These are phyloP conservation scores for Rhizoclosmatium globosum DNA, from an alignment of 192 early-diverging fungal species.

Conservation along the genomic window DNA sequence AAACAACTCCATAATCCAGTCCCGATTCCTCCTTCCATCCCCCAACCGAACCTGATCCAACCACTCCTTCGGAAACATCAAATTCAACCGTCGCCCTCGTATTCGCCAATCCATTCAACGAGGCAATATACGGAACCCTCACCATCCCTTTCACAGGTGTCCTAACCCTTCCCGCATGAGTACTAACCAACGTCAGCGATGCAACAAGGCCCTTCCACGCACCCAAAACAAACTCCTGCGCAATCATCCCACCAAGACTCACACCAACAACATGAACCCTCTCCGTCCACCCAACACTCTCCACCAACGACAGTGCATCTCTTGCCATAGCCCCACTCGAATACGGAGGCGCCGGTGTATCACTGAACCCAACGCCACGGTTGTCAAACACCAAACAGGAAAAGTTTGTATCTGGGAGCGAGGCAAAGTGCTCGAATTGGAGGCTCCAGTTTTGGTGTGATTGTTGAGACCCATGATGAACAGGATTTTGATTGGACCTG, in stretches of 20 bases:
- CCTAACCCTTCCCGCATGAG: conserved; percentile 60
- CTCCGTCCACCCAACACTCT: conserved; percentile 75
- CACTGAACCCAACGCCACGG: conserved; percentile 76
- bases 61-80: conserved; percentile 32
- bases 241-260: conserved; percentile 86
- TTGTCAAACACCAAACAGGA: conserved; percentile 86
- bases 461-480: conserved; percentile 73
- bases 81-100: background rate
- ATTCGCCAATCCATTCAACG: conserved; percentile 20
- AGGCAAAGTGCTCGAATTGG: conserved; percentile 73
- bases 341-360: conserved; percentile 54
- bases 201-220: conserved; percentile 62
- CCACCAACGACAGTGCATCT: conserved; percentile 74
- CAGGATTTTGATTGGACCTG: conserved; percentile 71
- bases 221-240: conserved; percentile 71
- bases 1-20: conserved; percentile 3
- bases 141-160: conserved; percentile 23
- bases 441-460: conserved; percentile 53
- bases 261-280: conserved; percentile 80
- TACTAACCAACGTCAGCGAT: conserved; percentile 66
- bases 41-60: conserved; percentile 22
- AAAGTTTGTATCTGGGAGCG: conserved; percentile 61
- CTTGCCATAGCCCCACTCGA: conserved; percentile 79
- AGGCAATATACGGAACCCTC: conserved; percentile 29
- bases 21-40: conserved; percentile 9